These are phyloP conservation scores for Schizothecium vesticola DNA, from an alignment of 495 filamentous ascomycete genomes.

Conservation along the genomic window DNA sequence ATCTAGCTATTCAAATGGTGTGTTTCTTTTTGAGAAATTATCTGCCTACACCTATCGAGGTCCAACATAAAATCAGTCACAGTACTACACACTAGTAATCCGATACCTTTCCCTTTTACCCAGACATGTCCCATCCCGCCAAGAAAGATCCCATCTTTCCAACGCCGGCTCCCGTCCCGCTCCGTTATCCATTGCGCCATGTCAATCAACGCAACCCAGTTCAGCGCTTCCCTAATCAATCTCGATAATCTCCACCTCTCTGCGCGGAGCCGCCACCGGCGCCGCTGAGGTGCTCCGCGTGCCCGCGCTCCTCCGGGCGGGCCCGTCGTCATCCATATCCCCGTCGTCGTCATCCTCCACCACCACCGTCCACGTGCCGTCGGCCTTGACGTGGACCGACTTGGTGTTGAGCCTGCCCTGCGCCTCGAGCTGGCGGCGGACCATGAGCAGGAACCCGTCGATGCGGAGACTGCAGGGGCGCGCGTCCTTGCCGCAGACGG, in stretches of 20 bases:
- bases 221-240: conserved; percentile 4
- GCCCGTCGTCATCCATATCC: conserved; percentile 19
- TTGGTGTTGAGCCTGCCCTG: conserved; percentile 44
- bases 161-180: background rate
- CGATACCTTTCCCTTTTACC: background rate
- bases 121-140: background rate
- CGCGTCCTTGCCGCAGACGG: conserved; percentile 68
- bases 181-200: background rate
- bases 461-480: conserved; percentile 62
- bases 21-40: background rate
- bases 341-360: conserved; percentile 27
- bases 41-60: too few relatives aligned
- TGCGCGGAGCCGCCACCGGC: background rate
- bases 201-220: background rate
- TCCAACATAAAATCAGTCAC: background rate
- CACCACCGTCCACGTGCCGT: conserved; percentile 55
- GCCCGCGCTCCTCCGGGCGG: background rate
- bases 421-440: conserved; percentile 46
- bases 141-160: background rate
- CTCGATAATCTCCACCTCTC: conserved; percentile 21
- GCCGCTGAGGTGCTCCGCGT: background rate
- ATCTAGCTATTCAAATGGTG: background rate
- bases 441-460: conserved; percentile 62
- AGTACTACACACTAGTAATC: background rate
- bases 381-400: conserved; percentile 50